phyloP scores from a whole-genome alignment of 2,329 filamentous ascomycete genomes.

The Cladobotryum mycophilum region DNA sequence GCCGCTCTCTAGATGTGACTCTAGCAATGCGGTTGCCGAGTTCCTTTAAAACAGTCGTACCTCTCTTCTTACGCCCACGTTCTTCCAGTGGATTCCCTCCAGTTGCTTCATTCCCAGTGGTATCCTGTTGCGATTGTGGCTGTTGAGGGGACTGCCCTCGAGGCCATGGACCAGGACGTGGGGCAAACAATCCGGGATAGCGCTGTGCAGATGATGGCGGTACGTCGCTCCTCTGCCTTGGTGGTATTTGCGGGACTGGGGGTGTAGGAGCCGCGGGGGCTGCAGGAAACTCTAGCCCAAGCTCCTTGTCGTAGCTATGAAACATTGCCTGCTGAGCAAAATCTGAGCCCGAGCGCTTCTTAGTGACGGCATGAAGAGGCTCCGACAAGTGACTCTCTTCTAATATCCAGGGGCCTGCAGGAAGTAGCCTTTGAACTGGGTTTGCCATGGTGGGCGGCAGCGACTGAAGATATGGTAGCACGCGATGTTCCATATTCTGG shows the following conservation, averaged over 20 bases:
- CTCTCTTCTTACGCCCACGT: constrained; percentile 30
- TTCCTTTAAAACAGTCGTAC: constrained; percentile 46
- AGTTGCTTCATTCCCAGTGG: constrained; percentile 29
- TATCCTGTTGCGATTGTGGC: constrained; percentile 23
- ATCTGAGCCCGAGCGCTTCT: constrained; percentile 28
- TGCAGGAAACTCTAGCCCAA: constrained; percentile 25
- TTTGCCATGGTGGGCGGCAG: constrained; percentile 23
- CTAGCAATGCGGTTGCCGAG: constrained; percentile 39
- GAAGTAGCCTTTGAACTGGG: constrained; percentile 36
- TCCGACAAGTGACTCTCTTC: constrained; percentile 49
- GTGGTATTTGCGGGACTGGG: constrained; percentile 13
- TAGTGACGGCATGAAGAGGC: constrained; percentile 36
- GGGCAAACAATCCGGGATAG: constrained; percentile 42
- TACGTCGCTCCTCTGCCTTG: constrained; percentile 30
- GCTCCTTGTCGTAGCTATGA: constrained; percentile 48
- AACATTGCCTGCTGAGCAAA: constrained; percentile 24
- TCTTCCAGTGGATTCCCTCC: constrained; percentile 33
- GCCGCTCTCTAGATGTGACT: constrained; percentile 26
- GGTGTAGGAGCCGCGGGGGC: constrained; percentile 10
- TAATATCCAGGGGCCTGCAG: constrained; percentile 45
- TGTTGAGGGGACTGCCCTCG: constrained; percentile 15
- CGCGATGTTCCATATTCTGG: neutral
- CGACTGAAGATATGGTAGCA: neutral
- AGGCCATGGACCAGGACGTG: constrained; percentile 3
- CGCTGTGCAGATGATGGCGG: constrained; percentile 47